Conservation (phyloP, 2,329 filamentous ascomycete species). For the Pezizomycotina sp. region DNA sequence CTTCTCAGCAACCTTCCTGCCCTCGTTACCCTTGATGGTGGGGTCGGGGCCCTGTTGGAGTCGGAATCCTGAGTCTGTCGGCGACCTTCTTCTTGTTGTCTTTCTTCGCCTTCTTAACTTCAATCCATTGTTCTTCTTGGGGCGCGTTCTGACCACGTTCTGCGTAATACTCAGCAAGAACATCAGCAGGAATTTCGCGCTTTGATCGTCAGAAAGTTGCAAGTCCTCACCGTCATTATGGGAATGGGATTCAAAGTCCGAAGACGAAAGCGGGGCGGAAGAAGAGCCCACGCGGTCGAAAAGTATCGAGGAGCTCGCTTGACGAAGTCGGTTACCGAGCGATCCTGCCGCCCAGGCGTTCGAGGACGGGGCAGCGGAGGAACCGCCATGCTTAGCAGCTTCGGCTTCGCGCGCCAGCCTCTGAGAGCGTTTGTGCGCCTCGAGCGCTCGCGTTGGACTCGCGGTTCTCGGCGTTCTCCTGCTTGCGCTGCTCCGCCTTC, state of each 20-base stretch:
- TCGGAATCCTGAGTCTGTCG: neutral
- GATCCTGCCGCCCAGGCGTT: slow-evolving; percentile 10
- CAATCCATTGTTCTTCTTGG: slow-evolving; percentile 18
- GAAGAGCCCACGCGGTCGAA: slow-evolving; percentile 16
- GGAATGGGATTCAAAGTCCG: slow-evolving; percentile 6
- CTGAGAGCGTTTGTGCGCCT: slow-evolving; percentile 14
- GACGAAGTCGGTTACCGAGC: slow-evolving; percentile 1
- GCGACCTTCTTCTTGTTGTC: slow-evolving; percentile 12
- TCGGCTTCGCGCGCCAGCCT: slow-evolving; percentile 17
- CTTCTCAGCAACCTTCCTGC: slow-evolving; percentile 9
- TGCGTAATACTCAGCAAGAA: slow-evolving; percentile 9
- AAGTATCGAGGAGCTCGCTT: slow-evolving; percentile 10
- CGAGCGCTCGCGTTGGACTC: too few relatives aligned
- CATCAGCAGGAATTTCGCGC: slow-evolving; percentile 15
- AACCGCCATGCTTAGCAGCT: slow-evolving; percentile 7
- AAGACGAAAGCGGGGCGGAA: slow-evolving; percentile 12
- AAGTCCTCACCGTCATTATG: slow-evolving; percentile 7
- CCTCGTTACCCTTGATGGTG: slow-evolving; percentile 4
- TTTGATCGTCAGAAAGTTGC: too few relatives aligned
- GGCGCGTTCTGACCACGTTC: slow-evolving; percentile 12
- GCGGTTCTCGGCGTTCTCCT: too few relatives aligned
- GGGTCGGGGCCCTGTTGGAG: neutral
- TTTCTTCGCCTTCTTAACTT: slow-evolving; percentile 16
- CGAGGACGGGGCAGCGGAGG: slow-evolving; percentile 5
- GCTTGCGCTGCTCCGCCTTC: slow-evolving; percentile 16